phyloP scores from a whole-genome alignment of 1,284 basidiomycete species.

The Mycena sp. region DNA sequence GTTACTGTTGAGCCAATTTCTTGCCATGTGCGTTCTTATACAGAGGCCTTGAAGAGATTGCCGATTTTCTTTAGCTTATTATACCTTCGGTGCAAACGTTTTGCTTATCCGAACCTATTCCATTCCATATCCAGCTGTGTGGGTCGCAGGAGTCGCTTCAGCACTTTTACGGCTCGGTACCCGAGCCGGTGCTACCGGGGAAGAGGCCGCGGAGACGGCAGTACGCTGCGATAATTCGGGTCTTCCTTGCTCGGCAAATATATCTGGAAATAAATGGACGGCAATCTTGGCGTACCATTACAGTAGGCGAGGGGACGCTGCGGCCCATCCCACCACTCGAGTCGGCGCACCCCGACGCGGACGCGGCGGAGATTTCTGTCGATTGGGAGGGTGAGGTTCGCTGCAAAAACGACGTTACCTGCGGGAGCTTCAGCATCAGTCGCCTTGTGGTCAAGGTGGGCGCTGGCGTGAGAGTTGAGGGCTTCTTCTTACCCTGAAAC shows the following conservation, averaged over 20 bases:
- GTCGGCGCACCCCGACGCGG: conserved; percentile 2
- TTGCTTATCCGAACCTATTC: conserved; percentile 48
- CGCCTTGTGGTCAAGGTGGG: conserved; percentile 52
- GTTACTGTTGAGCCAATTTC: conserved; percentile 49
- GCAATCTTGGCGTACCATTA: conserved; percentile 46
- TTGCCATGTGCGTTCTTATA: conserved; percentile 51
- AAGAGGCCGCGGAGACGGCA: conserved; percentile 26
- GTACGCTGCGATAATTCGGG: conserved; percentile 42
- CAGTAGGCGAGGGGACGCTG: conserved; percentile 48
- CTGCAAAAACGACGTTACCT: conserved; percentile 45
- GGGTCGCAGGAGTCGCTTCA: conserved; percentile 48
- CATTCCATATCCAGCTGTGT: conserved; percentile 53
- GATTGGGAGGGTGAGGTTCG: conserved; percentile 57
- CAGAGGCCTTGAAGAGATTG: no score
- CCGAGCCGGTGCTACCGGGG: conserved; percentile 10
- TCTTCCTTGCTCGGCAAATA: conserved; percentile 50
- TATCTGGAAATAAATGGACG: conserved; percentile 49
- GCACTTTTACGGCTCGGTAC: conserved; percentile 38
- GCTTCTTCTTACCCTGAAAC: background rate
- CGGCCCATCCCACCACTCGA: conserved; percentile 47
- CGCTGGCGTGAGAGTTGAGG: conserved; percentile 24
- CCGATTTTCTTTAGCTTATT: conserved; percentile 40
- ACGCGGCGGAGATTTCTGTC: conserved; percentile 42
- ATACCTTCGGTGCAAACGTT: conserved; percentile 52
- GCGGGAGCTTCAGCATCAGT: conserved; percentile 50